phyloP scores from a whole-genome alignment of 2,329 filamentous ascomycete genomes.

The Pestalotiopsis sp. region DNA sequence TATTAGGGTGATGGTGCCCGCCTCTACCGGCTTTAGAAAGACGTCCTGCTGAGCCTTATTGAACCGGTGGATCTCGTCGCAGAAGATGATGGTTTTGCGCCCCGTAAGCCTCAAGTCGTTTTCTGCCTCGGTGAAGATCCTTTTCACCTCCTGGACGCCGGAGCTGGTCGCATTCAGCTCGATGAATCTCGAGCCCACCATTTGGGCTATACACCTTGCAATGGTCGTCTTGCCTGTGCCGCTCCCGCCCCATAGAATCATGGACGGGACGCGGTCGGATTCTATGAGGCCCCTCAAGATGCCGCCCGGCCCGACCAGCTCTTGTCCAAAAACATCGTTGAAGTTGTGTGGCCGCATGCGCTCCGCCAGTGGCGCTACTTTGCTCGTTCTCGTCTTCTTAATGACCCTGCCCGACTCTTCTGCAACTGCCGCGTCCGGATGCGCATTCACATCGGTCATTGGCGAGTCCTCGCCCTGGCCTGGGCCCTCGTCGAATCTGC shows the following conservation, averaged over 20 bases:
- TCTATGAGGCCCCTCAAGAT: conserved; percentile 86
- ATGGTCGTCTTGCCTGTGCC: conserved; percentile 91
- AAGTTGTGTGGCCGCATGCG: conserved; percentile 86
- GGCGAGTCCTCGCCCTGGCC: conserved; percentile 36
- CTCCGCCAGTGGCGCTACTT: conserved; percentile 84
- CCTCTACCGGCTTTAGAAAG: conserved; percentile 89
- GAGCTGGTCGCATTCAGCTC: conserved; percentile 94
- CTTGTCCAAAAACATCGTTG: conserved; percentile 88
- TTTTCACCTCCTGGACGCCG: conserved; percentile 89
- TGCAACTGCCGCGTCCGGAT: conserved; percentile 22
- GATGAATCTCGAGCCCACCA: conserved; percentile 83
- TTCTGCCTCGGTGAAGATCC: conserved; percentile 82
- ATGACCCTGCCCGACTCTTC: conserved; percentile 41
- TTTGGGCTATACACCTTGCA: conserved; percentile 83
- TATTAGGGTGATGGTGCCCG: conserved; percentile 86
- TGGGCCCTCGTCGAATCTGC: conserved; percentile 57
- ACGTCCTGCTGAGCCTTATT: conserved; percentile 93
- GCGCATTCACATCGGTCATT: conserved; percentile 24
- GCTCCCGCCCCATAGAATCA: conserved; percentile 89
- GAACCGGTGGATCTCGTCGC: conserved; percentile 95
- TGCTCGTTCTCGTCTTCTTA: conserved; percentile 71
- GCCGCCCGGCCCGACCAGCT: conserved; percentile 83
- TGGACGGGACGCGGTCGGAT: conserved; percentile 82
- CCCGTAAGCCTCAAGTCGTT: conserved; percentile 81
- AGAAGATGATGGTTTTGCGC: conserved; percentile 93